These are phyloP conservation scores for Tranzscheliella williamsii DNA, from an alignment of 1,284 basidiomycete genomes.

Conservation along the genomic window DNA sequence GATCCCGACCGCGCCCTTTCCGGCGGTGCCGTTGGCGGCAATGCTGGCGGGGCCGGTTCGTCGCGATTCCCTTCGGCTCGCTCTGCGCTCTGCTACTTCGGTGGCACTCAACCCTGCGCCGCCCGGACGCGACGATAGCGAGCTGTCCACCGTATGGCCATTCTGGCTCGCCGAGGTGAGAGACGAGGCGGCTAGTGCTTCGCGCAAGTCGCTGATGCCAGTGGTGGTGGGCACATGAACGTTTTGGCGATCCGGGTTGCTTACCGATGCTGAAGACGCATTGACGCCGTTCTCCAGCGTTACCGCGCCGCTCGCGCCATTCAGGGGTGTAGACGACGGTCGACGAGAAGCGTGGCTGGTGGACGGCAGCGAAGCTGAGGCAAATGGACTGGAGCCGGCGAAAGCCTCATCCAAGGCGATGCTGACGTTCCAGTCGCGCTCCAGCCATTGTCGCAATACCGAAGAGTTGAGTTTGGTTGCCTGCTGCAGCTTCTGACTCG, in stretches of 20 bases:
- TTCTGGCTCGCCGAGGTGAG: slow-evolving; percentile 1
- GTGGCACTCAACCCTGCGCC: slow-evolving; percentile 4
- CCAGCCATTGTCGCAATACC: slow-evolving; percentile 47
- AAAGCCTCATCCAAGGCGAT: slow-evolving; percentile 51
- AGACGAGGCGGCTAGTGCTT: slow-evolving; percentile 24
- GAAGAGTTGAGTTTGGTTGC: slow-evolving; percentile 28
- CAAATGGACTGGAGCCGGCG: slow-evolving; percentile 28
- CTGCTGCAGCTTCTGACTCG: slow-evolving; percentile 42
- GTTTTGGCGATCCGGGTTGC: slow-evolving; percentile 5
- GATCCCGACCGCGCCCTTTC: slow-evolving; percentile 21
- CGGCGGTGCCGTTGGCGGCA: slow-evolving; percentile 11
- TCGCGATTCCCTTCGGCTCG: slow-evolving; percentile 30
- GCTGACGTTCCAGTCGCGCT: slow-evolving; percentile 53
- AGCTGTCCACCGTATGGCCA: not conserved
- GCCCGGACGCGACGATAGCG: not conserved
- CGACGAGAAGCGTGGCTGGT: slow-evolving; percentile 18
- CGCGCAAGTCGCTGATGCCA: slow-evolving; percentile 43
- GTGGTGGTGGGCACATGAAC: slow-evolving; percentile 15
- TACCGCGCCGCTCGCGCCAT: slow-evolving; percentile 10
- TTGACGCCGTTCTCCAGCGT: slow-evolving; percentile 21
- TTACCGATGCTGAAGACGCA: slow-evolving; percentile 15
- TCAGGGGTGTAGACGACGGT: slow-evolving; percentile 24
- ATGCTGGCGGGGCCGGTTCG: slow-evolving; percentile 1
- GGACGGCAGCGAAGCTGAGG: slow-evolving; percentile 8
- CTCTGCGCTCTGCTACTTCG: slow-evolving; percentile 17